Percentiles rank a stretch among this genome's conserved stretches.
phyloP scores from a whole-genome alignment of 2,329 filamentous ascomycete species.

The Epichloe gansuensis region DNA sequence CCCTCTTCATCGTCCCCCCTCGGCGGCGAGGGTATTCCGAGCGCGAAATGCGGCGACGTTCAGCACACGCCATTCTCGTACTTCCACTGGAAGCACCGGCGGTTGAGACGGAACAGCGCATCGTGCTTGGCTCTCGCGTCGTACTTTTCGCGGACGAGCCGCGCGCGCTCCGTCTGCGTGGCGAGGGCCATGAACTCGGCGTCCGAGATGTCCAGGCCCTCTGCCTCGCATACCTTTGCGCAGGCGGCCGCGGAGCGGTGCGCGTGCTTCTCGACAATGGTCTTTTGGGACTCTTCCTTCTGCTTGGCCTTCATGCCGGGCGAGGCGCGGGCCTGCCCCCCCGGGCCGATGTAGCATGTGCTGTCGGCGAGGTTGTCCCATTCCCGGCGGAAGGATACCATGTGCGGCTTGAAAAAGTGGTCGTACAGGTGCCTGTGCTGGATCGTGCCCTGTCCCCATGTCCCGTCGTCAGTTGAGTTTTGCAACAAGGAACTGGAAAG shows the following conservation, averaged over 20 bases:
- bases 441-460: constrained; percentile 24
- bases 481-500: not conserved
- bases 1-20: constrained; percentile 8
- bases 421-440: constrained; percentile 37
- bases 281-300: constrained; percentile 26
- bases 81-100: constrained; percentile 34
- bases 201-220: constrained; percentile 22
- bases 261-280: constrained; percentile 29
- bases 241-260: constrained; percentile 35
- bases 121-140: constrained; percentile 10
- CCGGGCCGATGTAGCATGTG: constrained; percentile 29
- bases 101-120: constrained; percentile 18
- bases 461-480: too few relatives aligned
- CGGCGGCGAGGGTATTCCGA: constrained; percentile 24
- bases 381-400: constrained; percentile 28
- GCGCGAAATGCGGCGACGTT: constrained; percentile 29
- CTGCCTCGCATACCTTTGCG: constrained; percentile 33
- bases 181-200: constrained; percentile 19
- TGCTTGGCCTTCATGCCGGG: constrained; percentile 21
- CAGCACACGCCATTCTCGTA: constrained; percentile 32
- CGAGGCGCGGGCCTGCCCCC: constrained; percentile 21
- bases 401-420: constrained; percentile 31
- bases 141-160: constrained; percentile 17
- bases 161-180: constrained; percentile 16
- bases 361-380: constrained; percentile 43